phyloP scores from a whole-genome alignment of 2,329 filamentous ascomycete species.

The Fusarium sp. region DNA sequence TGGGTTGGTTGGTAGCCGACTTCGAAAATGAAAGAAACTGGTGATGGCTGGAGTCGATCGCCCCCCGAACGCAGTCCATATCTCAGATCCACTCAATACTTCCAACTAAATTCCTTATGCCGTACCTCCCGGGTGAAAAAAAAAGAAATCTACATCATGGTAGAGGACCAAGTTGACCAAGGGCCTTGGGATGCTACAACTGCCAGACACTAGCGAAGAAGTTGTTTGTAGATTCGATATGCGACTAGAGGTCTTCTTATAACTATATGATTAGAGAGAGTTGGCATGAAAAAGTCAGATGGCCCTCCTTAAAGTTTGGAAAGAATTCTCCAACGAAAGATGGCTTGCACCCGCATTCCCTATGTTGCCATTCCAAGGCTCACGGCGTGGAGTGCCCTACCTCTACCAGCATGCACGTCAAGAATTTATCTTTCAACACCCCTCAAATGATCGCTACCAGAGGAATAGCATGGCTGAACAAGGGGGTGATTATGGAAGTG shows the following conservation, averaged over 20 bases:
- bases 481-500: not conserved
- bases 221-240: too few species aligned
- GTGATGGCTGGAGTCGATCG: too few species aligned
- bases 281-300: slow-evolving; percentile 26
- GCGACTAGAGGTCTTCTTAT: slow-evolving; percentile 32
- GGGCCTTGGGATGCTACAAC: too few species aligned
- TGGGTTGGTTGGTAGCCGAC: too few species aligned
- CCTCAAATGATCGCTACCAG: slow-evolving; percentile 7
- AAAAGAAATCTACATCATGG: too few species aligned
- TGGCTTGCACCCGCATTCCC: slow-evolving; percentile 45
- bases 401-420: slow-evolving; percentile 29
- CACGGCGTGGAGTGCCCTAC: slow-evolving; percentile 40
- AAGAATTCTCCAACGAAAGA: slow-evolving; percentile 41
- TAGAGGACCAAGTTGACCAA: too few species aligned
- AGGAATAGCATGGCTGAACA: not conserved
- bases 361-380: slow-evolving; percentile 38
- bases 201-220: too few species aligned
- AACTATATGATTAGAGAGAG: slow-evolving; percentile 7
- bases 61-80: too few species aligned
- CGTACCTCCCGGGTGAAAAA: too few species aligned
- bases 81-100: too few species aligned
- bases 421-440: slow-evolving; percentile 36
- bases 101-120: too few species aligned
- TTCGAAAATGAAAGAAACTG: too few species aligned
- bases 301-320: slow-evolving; percentile 35